A percentile compares a stretch with the other conserved stretches of the same genome.
These are phyloP conservation scores for Dryas alaskensis DNA, from an alignment of 306 rosid species.

Conservation along the genomic window DNA sequence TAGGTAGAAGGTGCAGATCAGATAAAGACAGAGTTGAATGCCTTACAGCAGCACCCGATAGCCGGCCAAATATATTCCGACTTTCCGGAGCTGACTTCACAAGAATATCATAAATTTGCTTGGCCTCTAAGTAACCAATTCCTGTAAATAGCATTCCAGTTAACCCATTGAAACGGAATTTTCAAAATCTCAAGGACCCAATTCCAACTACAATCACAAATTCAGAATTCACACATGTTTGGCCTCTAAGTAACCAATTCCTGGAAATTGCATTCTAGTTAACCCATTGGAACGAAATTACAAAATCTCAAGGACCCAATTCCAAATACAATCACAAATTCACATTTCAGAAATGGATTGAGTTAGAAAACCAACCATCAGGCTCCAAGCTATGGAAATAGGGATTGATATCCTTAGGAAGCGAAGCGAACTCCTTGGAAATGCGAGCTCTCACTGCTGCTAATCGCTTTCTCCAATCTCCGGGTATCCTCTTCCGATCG, in stretches of 20 bases:
- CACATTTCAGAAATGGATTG: neutral
- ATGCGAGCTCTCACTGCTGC: conserved; percentile 63
- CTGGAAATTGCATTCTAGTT: conserved; percentile 40
- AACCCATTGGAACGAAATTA: neutral
- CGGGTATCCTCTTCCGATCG: conserved; percentile 84
- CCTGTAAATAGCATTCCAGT: conserved; percentile 44
- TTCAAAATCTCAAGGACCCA: neutral
- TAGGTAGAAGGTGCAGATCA: neutral
- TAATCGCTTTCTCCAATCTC: conserved; percentile 88
- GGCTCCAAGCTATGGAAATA: conserved; percentile 65
- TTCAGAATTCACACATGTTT: conserved; percentile 24
- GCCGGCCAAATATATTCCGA: conserved; percentile 85
- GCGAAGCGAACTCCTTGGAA: conserved; percentile 65
- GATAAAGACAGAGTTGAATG: conserved; percentile 14
- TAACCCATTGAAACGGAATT: neutral
- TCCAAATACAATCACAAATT: neutral
- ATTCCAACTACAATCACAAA: neutral
- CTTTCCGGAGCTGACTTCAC: conserved; percentile 73
- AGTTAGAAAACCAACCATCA: conserved; percentile 45
- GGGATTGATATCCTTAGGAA: conserved; percentile 78
- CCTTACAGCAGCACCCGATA: conserved; percentile 85
- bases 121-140: conserved; percentile 82
- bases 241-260: conserved; percentile 81
- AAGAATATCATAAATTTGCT: conserved; percentile 62
- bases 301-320: neutral